Evolutionary conservation across 805 yeast genomes (phyloP).

Genomic region (Yarrowia alimentaria): DNA sequence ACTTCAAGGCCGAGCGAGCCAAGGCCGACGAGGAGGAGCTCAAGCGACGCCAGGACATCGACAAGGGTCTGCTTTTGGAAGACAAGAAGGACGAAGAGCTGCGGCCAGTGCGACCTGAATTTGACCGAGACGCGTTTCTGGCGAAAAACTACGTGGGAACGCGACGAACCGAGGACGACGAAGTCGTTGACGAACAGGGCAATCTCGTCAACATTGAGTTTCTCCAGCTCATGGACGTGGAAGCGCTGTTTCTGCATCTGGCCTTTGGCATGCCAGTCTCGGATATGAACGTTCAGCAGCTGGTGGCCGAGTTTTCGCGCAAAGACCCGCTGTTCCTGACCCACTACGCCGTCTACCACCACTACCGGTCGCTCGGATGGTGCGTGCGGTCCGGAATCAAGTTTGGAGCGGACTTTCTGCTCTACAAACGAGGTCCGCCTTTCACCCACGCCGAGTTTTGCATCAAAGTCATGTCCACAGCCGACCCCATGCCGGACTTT

Average conservation of each 20-base stretch:
- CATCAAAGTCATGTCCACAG: constrained; percentile 48
- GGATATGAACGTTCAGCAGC: constrained; percentile 37
- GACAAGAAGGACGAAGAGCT: constrained; percentile 33
- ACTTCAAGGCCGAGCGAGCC: constrained; percentile 69
- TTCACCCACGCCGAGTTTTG: constrained; percentile 92
- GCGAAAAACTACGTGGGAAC: not conserved
- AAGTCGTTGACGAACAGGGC: constrained; percentile 37
- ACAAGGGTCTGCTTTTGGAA: constrained; percentile 38
- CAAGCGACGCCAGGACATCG: constrained; percentile 43
- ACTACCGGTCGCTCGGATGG: constrained; percentile 89
- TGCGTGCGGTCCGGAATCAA: constrained; percentile 89
- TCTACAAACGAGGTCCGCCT: constrained; percentile 92
- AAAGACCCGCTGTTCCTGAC: constrained; percentile 46
- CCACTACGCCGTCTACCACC: constrained; percentile 75
- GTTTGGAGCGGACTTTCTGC: constrained; percentile 81
- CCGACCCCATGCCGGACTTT: constrained; percentile 45
- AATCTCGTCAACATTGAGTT: constrained; percentile 39
- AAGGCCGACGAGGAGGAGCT: constrained; percentile 53
- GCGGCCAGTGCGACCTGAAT: constrained; percentile 23
- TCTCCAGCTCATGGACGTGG: constrained; percentile 72
- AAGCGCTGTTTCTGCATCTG: constrained; percentile 65
- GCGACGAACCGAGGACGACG: constrained; percentile 44
- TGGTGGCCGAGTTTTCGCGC: constrained; percentile 29
- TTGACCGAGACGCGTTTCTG: constrained; percentile 8
- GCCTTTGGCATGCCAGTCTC: constrained; percentile 49